These are phyloP conservation scores for Oenanthe sinensis DNA, from an alignment of 129 eudicot genomes.

Conservation along the genomic window DNA sequence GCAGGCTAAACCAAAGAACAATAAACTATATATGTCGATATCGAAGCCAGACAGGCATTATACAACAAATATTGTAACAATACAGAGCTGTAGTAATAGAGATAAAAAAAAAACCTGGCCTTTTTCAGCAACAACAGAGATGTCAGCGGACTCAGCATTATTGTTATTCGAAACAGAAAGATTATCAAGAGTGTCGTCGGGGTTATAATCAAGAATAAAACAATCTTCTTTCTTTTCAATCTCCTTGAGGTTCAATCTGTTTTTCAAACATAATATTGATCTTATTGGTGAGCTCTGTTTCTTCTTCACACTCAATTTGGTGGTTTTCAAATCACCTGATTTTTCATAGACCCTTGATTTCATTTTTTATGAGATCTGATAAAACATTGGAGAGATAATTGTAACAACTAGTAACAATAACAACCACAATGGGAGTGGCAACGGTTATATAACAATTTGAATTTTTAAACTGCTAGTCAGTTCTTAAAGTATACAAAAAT, in stretches of 20 bases:
- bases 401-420: too few relatives aligned
- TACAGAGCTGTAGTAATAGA: background rate
- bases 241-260: slow-evolving; percentile 39
- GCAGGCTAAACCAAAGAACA: too few relatives aligned
- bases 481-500: too few relatives aligned
- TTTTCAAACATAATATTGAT: slow-evolving; percentile 62
- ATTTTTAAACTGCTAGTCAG: too few relatives aligned
- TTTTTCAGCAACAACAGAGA: slow-evolving; percentile 29
- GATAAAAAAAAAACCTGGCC: slow-evolving; percentile 39
- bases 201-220: slow-evolving; percentile 74
- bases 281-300: slow-evolving; percentile 37
- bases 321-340: background rate
- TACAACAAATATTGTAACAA: background rate
- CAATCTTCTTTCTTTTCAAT: slow-evolving; percentile 69
- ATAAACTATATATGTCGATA: too few relatives aligned
- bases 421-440: too few relatives aligned
- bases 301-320: background rate
- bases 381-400: too few relatives aligned
- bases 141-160: background rate
- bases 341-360: background rate
- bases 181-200: too few relatives aligned
- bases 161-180: background rate
- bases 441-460: too few relatives aligned
- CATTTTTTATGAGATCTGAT: too few relatives aligned
- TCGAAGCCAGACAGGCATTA: background rate